Evolutionary conservation across 352 stramenopile species (phyloP), one percentile per base, ranked within the genome.

Genomic region (Phytopythium cucurbitacearum): DNA sequence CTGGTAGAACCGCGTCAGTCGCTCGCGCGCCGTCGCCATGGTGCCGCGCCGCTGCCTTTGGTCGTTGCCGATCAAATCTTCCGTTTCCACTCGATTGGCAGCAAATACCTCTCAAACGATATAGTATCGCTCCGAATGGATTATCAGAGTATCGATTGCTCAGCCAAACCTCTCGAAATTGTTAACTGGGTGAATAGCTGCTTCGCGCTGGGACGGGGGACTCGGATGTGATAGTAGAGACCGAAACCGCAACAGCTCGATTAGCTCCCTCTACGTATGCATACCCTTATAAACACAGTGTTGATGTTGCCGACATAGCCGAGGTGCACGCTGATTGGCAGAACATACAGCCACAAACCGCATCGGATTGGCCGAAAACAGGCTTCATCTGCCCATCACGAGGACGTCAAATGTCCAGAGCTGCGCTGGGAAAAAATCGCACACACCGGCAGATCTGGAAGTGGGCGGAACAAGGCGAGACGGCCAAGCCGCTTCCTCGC

Each of bases 1-100:
- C 44, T 71, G 69, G 65, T 93, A 93, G 74, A 93, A 93, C 53
- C 80, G 79, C 69, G 73, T 73, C 35, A 93, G 57, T 40, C 83
- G 83, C 59, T 85, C 79, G 54, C 68, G 79, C 43, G 85, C 65
- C 47, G 77, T 60, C 42, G 76, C 70, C 78, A 87, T 89, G 41
- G 6, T 61, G 36, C 7, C 0, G 38, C 44, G 7, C 34, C 41
- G 4, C 12, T 0, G 21, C 11, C 21, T 10, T 15, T 32, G 42
- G 35, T 15, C 15, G 42, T 5, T 40, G 9, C 8, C 12, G 13
- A 12, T 3, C 35, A 32, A 51, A 51, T 51, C 46, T 51, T 42
- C 8, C 33, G n/a, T 5, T 53, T 53, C 47, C 47, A 53, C 35
- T 16, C 47, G 35, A 53, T 43, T 37, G 3, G n/a, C n/a, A n/a